Percentiles rank a stretch among this genome's conserved stretches.
Conservation (phyloP, 2,329 filamentous ascomycete species). For the Byssochlamys sp. region DNA sequence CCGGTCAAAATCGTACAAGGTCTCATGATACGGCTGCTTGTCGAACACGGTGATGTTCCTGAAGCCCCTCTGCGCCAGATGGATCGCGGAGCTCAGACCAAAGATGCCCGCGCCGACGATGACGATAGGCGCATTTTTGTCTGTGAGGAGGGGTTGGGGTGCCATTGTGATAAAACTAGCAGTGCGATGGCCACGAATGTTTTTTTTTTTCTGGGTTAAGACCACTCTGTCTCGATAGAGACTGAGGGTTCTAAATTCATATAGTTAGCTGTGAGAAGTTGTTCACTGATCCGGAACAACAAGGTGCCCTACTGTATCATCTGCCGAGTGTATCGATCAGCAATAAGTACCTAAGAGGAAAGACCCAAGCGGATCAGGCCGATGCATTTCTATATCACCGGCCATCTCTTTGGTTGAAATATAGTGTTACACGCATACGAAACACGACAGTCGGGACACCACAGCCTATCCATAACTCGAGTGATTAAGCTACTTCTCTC, state of each 20-base stretch:
- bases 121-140: slow-evolving; percentile 16
- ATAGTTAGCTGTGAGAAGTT: not conserved
- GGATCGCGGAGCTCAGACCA: slow-evolving; percentile 29
- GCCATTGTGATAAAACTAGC: not conserved
- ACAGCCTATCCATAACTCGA: not conserved
- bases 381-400: not conserved
- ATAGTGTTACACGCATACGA: not conserved
- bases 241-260: not conserved
- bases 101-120: slow-evolving; percentile 21
- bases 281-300: not conserved
- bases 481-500: not conserved
- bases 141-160: not conserved
- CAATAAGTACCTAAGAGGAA: not conserved
- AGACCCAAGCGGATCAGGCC: not conserved
- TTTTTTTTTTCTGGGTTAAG: not conserved
- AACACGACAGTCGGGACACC: not conserved
- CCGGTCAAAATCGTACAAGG: slow-evolving; percentile 31
- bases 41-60: slow-evolving; percentile 42
- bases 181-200: not conserved
- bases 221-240: not conserved
- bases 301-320: not conserved
- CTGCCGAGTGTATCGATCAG: not conserved
- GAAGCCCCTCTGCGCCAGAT: slow-evolving; percentile 39
- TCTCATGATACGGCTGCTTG: slow-evolving; percentile 34
- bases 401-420: not conserved